A percentile compares a stretch with the other conserved stretches of the same genome.
Conservation (phyloP, 1,284 basidiomycete genomes). For the Trichosporon faecale region DNA sequence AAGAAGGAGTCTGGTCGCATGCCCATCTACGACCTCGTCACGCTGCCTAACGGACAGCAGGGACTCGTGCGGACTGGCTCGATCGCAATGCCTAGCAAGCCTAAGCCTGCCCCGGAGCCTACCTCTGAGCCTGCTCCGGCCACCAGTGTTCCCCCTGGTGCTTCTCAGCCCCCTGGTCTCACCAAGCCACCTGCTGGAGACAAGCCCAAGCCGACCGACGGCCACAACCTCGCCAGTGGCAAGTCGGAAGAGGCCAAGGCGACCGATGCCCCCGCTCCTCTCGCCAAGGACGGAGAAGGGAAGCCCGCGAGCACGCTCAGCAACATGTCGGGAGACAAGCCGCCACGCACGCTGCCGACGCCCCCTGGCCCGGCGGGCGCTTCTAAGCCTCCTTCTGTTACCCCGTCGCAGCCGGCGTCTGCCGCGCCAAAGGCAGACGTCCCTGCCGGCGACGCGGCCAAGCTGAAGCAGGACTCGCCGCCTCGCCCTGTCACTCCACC, state of each 20-base stretch:
- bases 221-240: neutral
- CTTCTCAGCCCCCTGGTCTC: neutral
- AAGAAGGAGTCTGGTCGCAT: neutral
- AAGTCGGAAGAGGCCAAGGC: neutral
- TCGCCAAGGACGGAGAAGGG: neutral
- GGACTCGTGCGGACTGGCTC: neutral
- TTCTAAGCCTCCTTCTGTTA: neutral
- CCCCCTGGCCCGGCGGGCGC: neutral
- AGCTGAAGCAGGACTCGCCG: neutral
- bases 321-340: neutral
- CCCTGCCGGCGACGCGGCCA: neutral
- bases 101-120: neutral
- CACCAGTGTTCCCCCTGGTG: neutral
- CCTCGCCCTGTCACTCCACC: neutral
- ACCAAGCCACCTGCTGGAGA: neutral
- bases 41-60: neutral
- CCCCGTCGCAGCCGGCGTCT: neutral
- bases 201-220: neutral
- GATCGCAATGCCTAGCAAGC: neutral
- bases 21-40: neutral
- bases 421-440: neutral
- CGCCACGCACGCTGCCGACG: neutral
- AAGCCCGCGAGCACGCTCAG: neutral
- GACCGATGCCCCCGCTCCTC: neutral
- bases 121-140: neutral